Evolutionary conservation across 2,329 filamentous ascomycete species (phyloP), one percentile per base, ranked within the genome.

Genomic region (Tolypocladium inflatum): DNA sequence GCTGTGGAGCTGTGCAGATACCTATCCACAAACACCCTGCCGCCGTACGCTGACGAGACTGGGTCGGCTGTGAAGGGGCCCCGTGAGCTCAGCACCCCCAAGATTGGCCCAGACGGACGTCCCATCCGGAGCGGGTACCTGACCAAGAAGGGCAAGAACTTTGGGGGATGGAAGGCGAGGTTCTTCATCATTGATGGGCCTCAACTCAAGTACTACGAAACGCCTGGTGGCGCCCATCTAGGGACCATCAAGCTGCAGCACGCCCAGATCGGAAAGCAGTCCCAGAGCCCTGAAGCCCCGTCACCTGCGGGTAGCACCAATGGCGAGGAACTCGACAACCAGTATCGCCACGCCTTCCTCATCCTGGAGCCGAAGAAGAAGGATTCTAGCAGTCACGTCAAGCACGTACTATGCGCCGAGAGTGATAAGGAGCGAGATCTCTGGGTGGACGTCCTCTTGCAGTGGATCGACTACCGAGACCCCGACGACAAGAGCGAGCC

Each of bases 101-200:
- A 70, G 67, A 75, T 77, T 4, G 83, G 85, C 0, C 79, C 84
- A 7, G 84, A 87, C 65, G 84, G 85, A 4, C 84, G 86, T 54
- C 85, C 88, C 10, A 80, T 86, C 59, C 91, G 90, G 68, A 92
- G 87, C 68, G 94, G 94, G 10, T 99, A 97, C 71, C 77, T 99
- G 55, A 97, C 94, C 2, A 99, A 99, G 76, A 85, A 90, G 64
- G 94, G 94, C 54, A 99, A 99, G 79, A 97, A 97, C 68, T 99
- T 99, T 74, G 94, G 94, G 55, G 94, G 94, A 54, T 99, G 94
- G 94, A 99, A 99, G 74, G 92, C 91, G 13, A 76, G 84, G 39
- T 86, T 84, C 67, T 87, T 86, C 66, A 74, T 84, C 26, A 75
- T 85, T 15, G 81, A 84, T 56, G 81, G 82, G 0, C 80, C 81